Conservation (phyloP, 352 stramenopile genomes). For the Phytophthora citrophthora region DNA sequence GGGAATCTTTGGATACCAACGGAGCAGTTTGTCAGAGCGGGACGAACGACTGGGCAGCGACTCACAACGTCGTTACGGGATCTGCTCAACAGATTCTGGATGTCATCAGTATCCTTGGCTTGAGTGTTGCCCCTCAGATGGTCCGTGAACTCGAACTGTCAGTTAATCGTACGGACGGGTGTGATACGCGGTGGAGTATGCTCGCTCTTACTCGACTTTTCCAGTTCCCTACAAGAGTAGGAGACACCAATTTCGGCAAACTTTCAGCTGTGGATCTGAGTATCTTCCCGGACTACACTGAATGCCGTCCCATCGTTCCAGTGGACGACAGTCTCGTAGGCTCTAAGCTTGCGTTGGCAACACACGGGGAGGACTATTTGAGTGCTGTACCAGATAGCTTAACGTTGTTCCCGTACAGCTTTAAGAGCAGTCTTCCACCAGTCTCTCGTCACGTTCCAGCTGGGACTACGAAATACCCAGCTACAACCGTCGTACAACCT, state of each 20-base stretch:
- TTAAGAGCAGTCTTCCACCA: slow-evolving; percentile 16
- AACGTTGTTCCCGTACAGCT: slow-evolving; percentile 31
- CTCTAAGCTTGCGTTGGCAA: slow-evolving; percentile 25
- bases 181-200: slow-evolving; percentile 17
- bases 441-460: slow-evolving; percentile 12
- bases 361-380: slow-evolving; percentile 15
- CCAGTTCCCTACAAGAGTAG: slow-evolving; percentile 14
- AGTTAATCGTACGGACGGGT: slow-evolving; percentile 2
- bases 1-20: slow-evolving; percentile 10
- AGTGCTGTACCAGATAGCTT: slow-evolving; percentile 23
- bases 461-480: slow-evolving; percentile 4
- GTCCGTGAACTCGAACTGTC: slow-evolving; percentile 15
- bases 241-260: slow-evolving; percentile 13
- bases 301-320: slow-evolving; percentile 17
- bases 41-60: slow-evolving; percentile 23
- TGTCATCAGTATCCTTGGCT: slow-evolving; percentile 5
- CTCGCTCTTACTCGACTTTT: slow-evolving; percentile 11
- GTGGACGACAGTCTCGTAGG: slow-evolving; percentile 6
- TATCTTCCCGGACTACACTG: slow-evolving; percentile 30
- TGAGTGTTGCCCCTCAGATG: slow-evolving; percentile 21
- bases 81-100: slow-evolving; percentile 13
- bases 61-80: slow-evolving; percentile 10
- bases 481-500: slow-evolving; percentile 8
- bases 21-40: slow-evolving; percentile 28
- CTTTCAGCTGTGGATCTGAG: slow-evolving; percentile 22